Evolutionary conservation across 352 stramenopile species (phyloP).

Genomic region (Phytopythium ostracodes): DNA sequence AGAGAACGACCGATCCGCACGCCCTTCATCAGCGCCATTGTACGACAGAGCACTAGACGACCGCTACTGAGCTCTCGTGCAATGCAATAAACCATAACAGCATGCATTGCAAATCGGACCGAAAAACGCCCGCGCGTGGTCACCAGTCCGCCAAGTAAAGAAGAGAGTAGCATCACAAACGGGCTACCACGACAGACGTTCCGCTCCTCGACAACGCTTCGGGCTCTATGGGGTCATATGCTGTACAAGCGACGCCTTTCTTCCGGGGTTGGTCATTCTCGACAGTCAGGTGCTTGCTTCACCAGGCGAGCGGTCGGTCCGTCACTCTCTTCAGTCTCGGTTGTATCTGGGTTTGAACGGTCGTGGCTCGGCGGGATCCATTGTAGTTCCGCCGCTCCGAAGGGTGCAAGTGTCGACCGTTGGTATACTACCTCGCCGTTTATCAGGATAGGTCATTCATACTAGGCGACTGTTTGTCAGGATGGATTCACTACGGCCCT

Average conservation of each 20-base stretch:
- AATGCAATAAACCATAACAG: background rate
- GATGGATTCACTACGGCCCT: too few species aligned
- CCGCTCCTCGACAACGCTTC: background rate
- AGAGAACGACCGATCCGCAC: too few species aligned
- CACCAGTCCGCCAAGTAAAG: background rate
- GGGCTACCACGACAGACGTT: background rate
- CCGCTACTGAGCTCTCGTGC: background rate
- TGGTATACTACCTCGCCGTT: too few species aligned
- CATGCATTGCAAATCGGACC: background rate
- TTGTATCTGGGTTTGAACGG: too few species aligned
- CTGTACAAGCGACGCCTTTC: background rate
- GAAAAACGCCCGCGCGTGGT: background rate
- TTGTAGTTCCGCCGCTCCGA: too few species aligned
- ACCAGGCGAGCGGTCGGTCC: background rate
- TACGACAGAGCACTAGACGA: too few species aligned
- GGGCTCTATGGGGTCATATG: background rate
- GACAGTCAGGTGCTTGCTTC: background rate
- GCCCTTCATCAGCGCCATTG: too few species aligned
- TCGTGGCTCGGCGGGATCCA: too few species aligned
- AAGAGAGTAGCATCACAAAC: background rate
- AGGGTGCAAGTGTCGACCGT: too few species aligned
- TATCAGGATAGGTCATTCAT: too few species aligned
- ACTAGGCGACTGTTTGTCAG: too few species aligned
- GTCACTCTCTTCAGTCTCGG: background rate
- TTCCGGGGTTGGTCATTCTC: background rate